Evolutionary conservation across 1,284 basidiomycete genomes (phyloP), one percentile per base, ranked within the genome.

Genomic region (Cryptococcus wingfieldii): DNA sequence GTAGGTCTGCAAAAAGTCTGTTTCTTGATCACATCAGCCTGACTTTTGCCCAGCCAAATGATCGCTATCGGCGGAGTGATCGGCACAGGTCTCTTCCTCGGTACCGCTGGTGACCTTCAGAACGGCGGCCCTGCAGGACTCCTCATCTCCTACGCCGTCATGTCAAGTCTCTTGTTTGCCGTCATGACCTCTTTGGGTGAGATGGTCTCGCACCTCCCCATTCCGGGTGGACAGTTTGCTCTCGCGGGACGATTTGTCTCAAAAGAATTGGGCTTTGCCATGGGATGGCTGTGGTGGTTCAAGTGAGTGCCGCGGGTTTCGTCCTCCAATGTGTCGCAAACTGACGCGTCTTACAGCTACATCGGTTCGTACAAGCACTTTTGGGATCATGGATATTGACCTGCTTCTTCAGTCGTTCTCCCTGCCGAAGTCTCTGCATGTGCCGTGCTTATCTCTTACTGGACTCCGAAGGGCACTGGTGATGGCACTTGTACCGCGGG

Each of bases 401-500:
- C 6, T 34, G 31, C 31, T 34, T 10, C 6, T 34, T 34, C 10
- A 34, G 31, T 34, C 10, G 3, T 34, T 6, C 31, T 34, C 10
- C 55, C 60, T 3, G 47, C 55, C 12, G 62, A 64, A 50, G 51
- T 47, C 47, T 39, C 58, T 13, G 60, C 63, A 4, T 55, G 55
- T 4, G 57, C 60, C 9, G 56, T 60, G 7, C 23, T 64, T 48
- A 48, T 64, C 37, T 46, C 55, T 18, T 64, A 60, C 56, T 64
- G 63, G 63, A 56, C 49, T 34, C 31, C 31, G 7, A 34, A 34
- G 10, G 82, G 81, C 80, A 43, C 16, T 2, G 39, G 31, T 37
- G 41, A 27, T 10, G 39, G 12, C 18, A 47, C 38, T 18, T 50
- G 23, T 13, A 50, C 27, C 34, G 52, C 59, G 2, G 57, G 45